Conservation (phyloP, 1,284 basidiomycete genomes). For the Trichosporon sp. region DNA sequence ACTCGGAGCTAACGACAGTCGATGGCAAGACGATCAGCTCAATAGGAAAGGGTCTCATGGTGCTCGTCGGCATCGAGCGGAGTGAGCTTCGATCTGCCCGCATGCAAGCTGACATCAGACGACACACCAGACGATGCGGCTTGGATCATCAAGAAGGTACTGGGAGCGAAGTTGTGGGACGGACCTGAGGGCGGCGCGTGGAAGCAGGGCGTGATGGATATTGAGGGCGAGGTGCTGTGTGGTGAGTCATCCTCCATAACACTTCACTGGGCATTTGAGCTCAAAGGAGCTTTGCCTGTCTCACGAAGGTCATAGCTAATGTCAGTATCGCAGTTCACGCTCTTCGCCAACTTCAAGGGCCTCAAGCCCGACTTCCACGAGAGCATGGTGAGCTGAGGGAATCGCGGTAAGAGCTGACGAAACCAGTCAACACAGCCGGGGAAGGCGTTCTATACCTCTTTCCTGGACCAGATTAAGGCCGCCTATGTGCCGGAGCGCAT, state of each 20-base stretch:
- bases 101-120: slow-evolving; percentile 52
- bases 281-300: background rate
- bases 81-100: slow-evolving; percentile 1
- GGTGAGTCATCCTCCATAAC: no score
- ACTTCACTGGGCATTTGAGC: no score
- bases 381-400: slow-evolving; percentile 62
- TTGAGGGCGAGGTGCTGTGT: slow-evolving; percentile 77
- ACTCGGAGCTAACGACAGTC: slow-evolving; percentile 25
- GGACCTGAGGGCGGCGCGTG: slow-evolving; percentile 54
- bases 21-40: slow-evolving; percentile 57
- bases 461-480: slow-evolving; percentile 61
- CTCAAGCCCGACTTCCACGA: slow-evolving; percentile 67
- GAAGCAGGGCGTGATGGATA: slow-evolving; percentile 75
- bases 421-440: slow-evolving; percentile 61
- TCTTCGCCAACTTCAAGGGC: slow-evolving; percentile 83
- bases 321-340: slow-evolving; percentile 75
- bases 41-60: slow-evolving; percentile 75
- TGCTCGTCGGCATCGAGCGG: slow-evolving; percentile 67
- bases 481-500: slow-evolving; percentile 68
- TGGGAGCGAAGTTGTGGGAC: slow-evolving; percentile 66
- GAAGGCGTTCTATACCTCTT: slow-evolving; percentile 63
- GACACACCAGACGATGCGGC: slow-evolving; percentile 68
- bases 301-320: background rate
- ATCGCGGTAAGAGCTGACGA: background rate
- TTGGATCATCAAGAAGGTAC: slow-evolving; percentile 69